These are phyloP conservation scores for Schizochytrium sp. DNA, from an alignment of 108 stramenopile genomes.

Conservation along the genomic window DNA sequence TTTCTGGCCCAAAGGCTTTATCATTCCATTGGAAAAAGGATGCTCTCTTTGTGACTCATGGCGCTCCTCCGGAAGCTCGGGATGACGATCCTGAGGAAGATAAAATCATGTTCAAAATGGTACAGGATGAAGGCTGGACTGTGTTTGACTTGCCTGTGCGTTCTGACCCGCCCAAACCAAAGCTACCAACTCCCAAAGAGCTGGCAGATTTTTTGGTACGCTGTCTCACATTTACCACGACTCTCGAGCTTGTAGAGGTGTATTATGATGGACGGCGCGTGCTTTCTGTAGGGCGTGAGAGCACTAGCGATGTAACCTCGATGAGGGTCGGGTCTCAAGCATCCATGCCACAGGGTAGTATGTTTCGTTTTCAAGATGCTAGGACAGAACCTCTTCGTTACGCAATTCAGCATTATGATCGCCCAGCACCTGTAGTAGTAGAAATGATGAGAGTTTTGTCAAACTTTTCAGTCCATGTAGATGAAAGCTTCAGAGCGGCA, in stretches of 20 bases:
- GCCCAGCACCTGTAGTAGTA: neutral
- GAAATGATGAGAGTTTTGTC: constrained; percentile 57
- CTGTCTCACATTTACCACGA: constrained; percentile 51
- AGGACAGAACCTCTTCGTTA: constrained; percentile 26
- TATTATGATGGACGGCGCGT: constrained; percentile 7
- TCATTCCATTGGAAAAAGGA: constrained; percentile 88
- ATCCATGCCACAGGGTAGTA: constrained; percentile 28
- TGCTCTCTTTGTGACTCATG: constrained; percentile 71
- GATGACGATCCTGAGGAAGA: constrained; percentile 27
- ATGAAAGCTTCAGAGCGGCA: constrained; percentile 15
- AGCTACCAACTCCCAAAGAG: constrained; percentile 27
- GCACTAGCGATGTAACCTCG: neutral
- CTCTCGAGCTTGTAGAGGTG: constrained; percentile 43
- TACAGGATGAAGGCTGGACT: constrained; percentile 3
- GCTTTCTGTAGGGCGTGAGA: neutral
- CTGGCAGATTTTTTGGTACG: constrained; percentile 37
- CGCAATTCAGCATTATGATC: constrained; percentile 14
- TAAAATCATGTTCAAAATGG: neutral
- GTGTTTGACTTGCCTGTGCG: constrained; percentile 55
- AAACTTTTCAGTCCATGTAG: constrained; percentile 14
- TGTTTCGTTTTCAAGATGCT: neutral
- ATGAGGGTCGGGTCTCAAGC: neutral
- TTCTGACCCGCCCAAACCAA: constrained; percentile 19
- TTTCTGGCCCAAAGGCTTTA: constrained; percentile 79
- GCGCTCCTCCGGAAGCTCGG: neutral